Percentiles rank a stretch among this genome's conserved stretches.
Conservation (phyloP, 2,329 filamentous ascomycete genomes). For the Zymoseptoria crescenta region DNA sequence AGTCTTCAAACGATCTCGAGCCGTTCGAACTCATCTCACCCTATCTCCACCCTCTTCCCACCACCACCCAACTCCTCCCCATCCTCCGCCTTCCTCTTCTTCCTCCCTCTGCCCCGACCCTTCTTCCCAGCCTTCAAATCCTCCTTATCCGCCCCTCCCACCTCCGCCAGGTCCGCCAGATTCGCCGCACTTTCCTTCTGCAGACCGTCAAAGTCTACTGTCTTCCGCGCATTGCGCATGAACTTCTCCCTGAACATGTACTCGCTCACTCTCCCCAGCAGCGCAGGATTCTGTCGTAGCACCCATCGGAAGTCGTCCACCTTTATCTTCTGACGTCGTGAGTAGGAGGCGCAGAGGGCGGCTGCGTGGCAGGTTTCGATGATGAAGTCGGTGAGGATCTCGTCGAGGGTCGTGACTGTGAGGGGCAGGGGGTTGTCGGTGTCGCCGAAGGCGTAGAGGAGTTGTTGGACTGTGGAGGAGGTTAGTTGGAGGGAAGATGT, state of each 20-base stretch:
- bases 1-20: no score
- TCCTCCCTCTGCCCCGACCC: conserved; percentile 24
- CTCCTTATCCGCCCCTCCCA: conserved; percentile 44
- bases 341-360: conserved; percentile 74
- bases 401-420: conserved; percentile 81
- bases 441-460: conserved; percentile 77
- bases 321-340: conserved; percentile 91
- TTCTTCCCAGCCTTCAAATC: conserved; percentile 28
- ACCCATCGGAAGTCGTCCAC: conserved; percentile 97
- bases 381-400: conserved; percentile 94
- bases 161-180: conserved; percentile 50
- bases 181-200: conserved; percentile 42
- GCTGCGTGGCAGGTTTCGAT: conserved; percentile 89
- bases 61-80: neutral
- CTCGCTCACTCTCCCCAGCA: conserved; percentile 83
- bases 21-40: no score
- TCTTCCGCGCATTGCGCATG: conserved; percentile 74
- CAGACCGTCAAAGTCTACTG: conserved; percentile 60
- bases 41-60: neutral
- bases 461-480: conserved; percentile 34
- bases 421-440: conserved; percentile 63
- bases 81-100: conserved; percentile 25
- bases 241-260: conserved; percentile 81
- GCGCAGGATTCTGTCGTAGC: conserved; percentile 72
- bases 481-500: conserved; percentile 6